These are phyloP conservation scores for Apiospora aurea DNA, from an alignment of 2,329 filamentous ascomycete species.

Conservation along the genomic window DNA sequence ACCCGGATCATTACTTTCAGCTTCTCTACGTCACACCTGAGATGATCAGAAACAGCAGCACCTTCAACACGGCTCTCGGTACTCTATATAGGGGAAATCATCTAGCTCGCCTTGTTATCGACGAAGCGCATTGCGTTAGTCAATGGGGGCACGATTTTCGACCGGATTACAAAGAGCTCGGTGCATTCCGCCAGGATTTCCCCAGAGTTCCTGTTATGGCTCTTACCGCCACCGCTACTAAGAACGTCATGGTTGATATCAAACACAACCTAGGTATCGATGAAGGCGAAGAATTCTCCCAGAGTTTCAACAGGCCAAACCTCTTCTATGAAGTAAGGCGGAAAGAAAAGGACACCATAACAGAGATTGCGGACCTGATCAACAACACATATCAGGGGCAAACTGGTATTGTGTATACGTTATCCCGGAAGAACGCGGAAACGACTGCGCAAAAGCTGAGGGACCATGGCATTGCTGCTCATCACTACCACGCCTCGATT, in stretches of 20 bases:
- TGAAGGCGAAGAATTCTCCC: conserved; percentile 79
- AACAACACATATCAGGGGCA: conserved; percentile 71
- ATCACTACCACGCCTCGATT: conserved; percentile 88
- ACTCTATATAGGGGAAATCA: conserved; percentile 73
- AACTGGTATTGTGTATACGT: conserved; percentile 91
- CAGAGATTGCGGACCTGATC: conserved; percentile 71
- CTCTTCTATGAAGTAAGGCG: conserved; percentile 83
- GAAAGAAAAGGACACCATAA: conserved; percentile 68
- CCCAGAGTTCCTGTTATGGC: conserved; percentile 90
- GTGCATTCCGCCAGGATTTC: conserved; percentile 74
- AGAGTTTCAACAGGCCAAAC: conserved; percentile 98
- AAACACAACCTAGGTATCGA: conserved; percentile 89
- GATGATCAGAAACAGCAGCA: conserved; percentile 85
- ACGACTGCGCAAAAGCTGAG: conserved; percentile 74
- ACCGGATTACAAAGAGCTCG: conserved; percentile 90
- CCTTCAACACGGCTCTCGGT: conserved; percentile 71
- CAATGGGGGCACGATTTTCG: conserved; percentile 99
- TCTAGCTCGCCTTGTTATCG: conserved; percentile 91
- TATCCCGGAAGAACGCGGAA: conserved; percentile 86
- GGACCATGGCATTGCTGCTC: conserved; percentile 71
- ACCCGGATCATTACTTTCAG: conserved; percentile 80
- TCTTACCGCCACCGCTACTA: conserved; percentile 91
- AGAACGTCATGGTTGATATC: conserved; percentile 90
- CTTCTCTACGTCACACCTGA: conserved; percentile 96
- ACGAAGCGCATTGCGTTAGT: conserved; percentile 99